A percentile compares a stretch with the other conserved stretches of the same genome.
These are phyloP conservation scores for Cryomyces minteri DNA, from an alignment of 495 filamentous ascomycete genomes.

Conservation along the genomic window DNA sequence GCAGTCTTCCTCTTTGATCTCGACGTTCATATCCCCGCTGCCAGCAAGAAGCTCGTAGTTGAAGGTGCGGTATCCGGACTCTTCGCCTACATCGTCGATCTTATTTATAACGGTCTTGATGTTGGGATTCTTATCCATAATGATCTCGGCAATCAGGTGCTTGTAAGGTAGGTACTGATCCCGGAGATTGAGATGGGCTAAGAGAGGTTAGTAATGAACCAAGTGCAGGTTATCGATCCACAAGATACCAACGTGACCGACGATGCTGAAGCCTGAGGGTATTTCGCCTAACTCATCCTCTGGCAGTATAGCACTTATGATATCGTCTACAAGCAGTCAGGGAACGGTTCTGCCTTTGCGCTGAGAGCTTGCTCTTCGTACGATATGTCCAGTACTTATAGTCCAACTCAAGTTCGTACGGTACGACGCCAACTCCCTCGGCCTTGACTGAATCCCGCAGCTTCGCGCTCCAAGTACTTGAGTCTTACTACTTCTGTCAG, in stretches of 20 bases:
- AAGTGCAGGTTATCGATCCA: background rate
- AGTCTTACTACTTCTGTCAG: slow-evolving; percentile 31
- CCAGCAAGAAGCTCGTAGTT: slow-evolving; percentile 81
- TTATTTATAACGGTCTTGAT: slow-evolving; percentile 93
- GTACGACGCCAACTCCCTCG: slow-evolving; percentile 45
- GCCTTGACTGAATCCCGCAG: slow-evolving; percentile 48
- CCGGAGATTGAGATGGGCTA: slow-evolving; percentile 79
- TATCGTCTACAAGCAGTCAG: slow-evolving; percentile 38
- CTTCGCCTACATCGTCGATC: slow-evolving; percentile 63
- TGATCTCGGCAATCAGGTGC: slow-evolving; percentile 58
- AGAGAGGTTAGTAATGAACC: background rate
- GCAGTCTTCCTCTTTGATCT: slow-evolving; percentile 45
- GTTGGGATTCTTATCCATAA: slow-evolving; percentile 70
- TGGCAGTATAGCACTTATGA: slow-evolving; percentile 63
- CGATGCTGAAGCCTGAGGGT: slow-evolving; percentile 69
- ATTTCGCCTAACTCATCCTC: slow-evolving; percentile 49
- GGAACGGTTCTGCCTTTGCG: no score
- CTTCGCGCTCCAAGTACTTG: slow-evolving; percentile 51
- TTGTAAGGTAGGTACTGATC: slow-evolving; percentile 67
- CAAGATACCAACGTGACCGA: slow-evolving; percentile 64
- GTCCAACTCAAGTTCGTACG: slow-evolving; percentile 54
- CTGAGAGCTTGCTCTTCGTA: slow-evolving; percentile 19
- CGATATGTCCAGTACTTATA: slow-evolving; percentile 79
- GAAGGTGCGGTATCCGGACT: slow-evolving; percentile 83
- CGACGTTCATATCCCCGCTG: slow-evolving; percentile 59